Evolutionary conservation across 345 rosid genomes (phyloP), one percentile per base, ranked within the genome.

Genomic region (Aquilaria yunnanensis): DNA sequence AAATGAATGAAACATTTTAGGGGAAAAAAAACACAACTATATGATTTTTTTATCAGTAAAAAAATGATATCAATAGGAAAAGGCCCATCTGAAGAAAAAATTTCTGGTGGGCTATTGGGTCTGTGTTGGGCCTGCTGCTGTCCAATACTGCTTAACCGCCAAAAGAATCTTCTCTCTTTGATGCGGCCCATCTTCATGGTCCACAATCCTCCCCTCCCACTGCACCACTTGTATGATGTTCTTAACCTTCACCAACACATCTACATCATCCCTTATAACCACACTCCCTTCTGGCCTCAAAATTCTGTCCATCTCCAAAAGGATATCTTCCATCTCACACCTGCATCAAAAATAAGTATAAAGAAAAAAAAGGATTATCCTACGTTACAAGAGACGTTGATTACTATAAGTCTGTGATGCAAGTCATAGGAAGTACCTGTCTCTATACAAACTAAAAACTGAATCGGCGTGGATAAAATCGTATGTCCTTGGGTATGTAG

Each of bases 401-500:
- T 16, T 16, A 16, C 14, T 52, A 56, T n/a, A 45, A 54, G 10
- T 11, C 9, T n/a, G 4, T 5, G 2, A 33, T 1, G 29, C 23
- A 16, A 16, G 23, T 16, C 23, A 16, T 16, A 16, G 23, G 23
- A 16, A 16, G 14, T 74, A 84, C 94, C 85, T 83, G 30, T 73
- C 81, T 63, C 75, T 63, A 67, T 88, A 85, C 51, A 88, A 78
- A 51, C 80, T 90, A 77, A 94, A 88, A 47, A 94, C 63, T 16
- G 96, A 86, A 56, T 78, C 85, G 0, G 88, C 96, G 52, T 94
- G 99, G 59, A 94, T 82, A 45, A 90, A 85, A 62, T 90, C 99
- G 51, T 88, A 90, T 57, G 99, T 94, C 59, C 99, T 81, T 12
- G 99, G 99, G 68, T 90, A 94, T 10, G 96, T 94, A 41, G 99